Base-by-base conservation (phyloP, 2,329 filamentous ascomycete species). In the Hypoxylon sp. region DNA sequence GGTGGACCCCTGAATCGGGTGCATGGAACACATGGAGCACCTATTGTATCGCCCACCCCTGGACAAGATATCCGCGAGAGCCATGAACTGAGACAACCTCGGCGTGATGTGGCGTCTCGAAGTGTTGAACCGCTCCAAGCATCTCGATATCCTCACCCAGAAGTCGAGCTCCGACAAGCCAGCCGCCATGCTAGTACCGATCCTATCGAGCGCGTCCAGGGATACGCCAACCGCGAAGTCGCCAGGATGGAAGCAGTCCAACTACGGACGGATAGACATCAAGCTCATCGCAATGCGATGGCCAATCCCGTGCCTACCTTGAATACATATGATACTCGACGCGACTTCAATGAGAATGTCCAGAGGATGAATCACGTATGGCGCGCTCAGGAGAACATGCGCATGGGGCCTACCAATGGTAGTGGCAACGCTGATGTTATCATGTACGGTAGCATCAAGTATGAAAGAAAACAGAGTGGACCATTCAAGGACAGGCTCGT, bases 401-500 rank as follows among this genome's bases (percentile, higher is more conserved):
- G 63, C 51, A 65, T 48, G 5, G 81, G 78, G 2, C 76, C 79
- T 9, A 28, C 34, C 4, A 60, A 49, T 32, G 82, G 55, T 17
- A 65, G 69, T 19, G 82, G 56, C 7, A 65, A 65, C 23, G 76
- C 88, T 14, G 85, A 88, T 21, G 83, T 84, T 59, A 90, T 87
- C 77, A 84, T 87, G 14, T 84, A 87, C 71, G 82, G 82, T 25
- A 88, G 87, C 23, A 79, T 89, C 74, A 89, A 87, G 75, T 91
- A 90, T 70, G 87, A 89, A 76, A 84, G 87, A 59, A 90, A 89
- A 78, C 77, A 82, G 32, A 88, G 79, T 3, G 89, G 89, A 0
- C 87, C 87, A 0, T 90, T 90, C 65, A 81, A 84, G 67, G 88
- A 88, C 23, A 89, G 89, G 75, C 83, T 90, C n/a, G 87, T 89